A percentile compares a stretch with the other conserved stretches of the same genome.
Evolutionary conservation across 2,329 filamentous ascomycete genomes (phyloP).

Genomic region (Nannizzia gypsea): DNA sequence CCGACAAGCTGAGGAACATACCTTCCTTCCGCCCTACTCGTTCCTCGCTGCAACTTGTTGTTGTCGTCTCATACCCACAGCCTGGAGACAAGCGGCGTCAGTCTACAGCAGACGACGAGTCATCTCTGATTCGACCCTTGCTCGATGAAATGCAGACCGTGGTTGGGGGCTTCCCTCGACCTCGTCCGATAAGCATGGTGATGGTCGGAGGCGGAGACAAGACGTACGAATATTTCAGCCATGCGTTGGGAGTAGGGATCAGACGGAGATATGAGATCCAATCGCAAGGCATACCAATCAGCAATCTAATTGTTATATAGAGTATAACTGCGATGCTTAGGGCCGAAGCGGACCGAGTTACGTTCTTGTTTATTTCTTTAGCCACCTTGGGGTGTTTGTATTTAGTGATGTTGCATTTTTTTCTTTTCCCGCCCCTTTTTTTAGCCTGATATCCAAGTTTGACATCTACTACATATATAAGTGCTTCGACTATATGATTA

Average conservation of each 20-base stretch:
- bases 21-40: slow-evolving; percentile 57
- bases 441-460: neutral
- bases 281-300: slow-evolving; percentile 67
- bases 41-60: slow-evolving; percentile 61
- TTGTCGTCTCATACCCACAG: slow-evolving; percentile 30
- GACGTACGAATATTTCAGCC: slow-evolving; percentile 51
- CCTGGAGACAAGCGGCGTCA: slow-evolving; percentile 9
- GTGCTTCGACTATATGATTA: neutral
- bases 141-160: slow-evolving; percentile 65
- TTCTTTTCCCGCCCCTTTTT: neutral
- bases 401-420: neutral
- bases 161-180: slow-evolving; percentile 54
- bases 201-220: slow-evolving; percentile 64
- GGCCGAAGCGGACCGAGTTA: neutral
- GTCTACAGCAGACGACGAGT: slow-evolving; percentile 25
- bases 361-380: neutral
- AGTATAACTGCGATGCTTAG: neutral
- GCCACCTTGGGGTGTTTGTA: neutral
- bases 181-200: slow-evolving; percentile 66
- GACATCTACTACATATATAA: no score
- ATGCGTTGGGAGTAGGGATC: slow-evolving; percentile 59
- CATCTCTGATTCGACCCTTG: slow-evolving; percentile 50
- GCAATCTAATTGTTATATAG: slow-evolving; percentile 50
- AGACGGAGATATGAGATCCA: slow-evolving; percentile 67
- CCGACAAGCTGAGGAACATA: slow-evolving; percentile 71